Evolutionary conservation across 352 stramenopile species (phyloP).

Genomic region (Pythium monospermum): DNA sequence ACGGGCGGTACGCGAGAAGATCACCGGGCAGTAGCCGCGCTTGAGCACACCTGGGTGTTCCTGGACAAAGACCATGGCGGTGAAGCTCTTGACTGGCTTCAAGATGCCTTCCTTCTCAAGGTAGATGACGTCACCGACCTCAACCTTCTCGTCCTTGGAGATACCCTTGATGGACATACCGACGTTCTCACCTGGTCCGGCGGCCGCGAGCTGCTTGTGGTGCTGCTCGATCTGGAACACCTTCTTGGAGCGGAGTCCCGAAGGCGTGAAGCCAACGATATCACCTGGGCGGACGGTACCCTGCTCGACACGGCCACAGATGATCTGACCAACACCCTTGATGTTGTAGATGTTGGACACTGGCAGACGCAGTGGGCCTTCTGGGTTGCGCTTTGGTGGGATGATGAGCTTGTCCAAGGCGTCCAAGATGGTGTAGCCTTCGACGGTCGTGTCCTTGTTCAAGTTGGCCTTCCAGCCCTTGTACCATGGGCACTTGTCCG

Average conservation of each 20-base stretch:
- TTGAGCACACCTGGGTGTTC: slow-evolving; percentile 78
- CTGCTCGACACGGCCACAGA: slow-evolving; percentile 65
- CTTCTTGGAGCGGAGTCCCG: slow-evolving; percentile 54
- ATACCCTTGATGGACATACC: slow-evolving; percentile 82
- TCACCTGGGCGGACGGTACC: slow-evolving; percentile 57
- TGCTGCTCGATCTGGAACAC: slow-evolving; percentile 81
- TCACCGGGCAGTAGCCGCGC: slow-evolving; percentile 62
- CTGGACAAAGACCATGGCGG: slow-evolving; percentile 66
- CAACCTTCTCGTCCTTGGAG: slow-evolving; percentile 66
- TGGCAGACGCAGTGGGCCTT: slow-evolving; percentile 54
- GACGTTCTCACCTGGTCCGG: slow-evolving; percentile 68
- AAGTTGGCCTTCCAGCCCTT: slow-evolving; percentile 75
- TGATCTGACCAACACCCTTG: slow-evolving; percentile 78
- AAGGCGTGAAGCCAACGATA: slow-evolving; percentile 60
- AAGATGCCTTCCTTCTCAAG: slow-evolving; percentile 40
- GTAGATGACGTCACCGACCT: slow-evolving; percentile 44
- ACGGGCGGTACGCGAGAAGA: slow-evolving; percentile 80
- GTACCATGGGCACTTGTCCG: slow-evolving; percentile 68
- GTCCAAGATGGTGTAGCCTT: slow-evolving; percentile 55
- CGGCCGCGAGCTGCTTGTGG: slow-evolving; percentile 62
- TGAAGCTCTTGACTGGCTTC: slow-evolving; percentile 62
- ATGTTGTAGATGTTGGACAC: slow-evolving; percentile 85
- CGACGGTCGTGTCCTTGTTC: slow-evolving; percentile 24
- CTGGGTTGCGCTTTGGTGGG: slow-evolving; percentile 51
- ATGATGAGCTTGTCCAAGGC: slow-evolving; percentile 66